Conservation (phyloP, 176 grass and related monocot genomes). For the Calamus simplicifolius region DNA sequence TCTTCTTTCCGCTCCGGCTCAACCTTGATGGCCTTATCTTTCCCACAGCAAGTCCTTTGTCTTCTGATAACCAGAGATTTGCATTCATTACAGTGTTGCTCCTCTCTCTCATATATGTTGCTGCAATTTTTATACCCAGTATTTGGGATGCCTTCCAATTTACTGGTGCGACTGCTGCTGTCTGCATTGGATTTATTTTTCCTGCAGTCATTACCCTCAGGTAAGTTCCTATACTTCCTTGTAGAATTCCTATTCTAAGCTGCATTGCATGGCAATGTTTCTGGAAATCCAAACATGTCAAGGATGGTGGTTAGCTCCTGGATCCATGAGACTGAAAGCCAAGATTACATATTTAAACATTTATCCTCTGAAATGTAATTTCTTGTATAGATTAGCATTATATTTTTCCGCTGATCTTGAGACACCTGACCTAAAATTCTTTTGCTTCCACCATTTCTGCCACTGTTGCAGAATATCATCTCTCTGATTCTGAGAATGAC, state of each 20-base stretch:
- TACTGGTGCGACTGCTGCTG: constrained; percentile 69
- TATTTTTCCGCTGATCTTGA: not conserved
- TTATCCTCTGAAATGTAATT: no score
- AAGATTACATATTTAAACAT: no score
- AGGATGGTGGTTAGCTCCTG: no score
- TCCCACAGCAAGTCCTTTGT: constrained; percentile 38
- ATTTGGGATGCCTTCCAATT: constrained; percentile 92
- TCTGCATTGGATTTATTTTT: constrained; percentile 81
- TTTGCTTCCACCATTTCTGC: not conserved
- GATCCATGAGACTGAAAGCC: no score
- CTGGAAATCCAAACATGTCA: no score
- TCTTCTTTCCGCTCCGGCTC: constrained; percentile 67
- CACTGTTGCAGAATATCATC: no score
- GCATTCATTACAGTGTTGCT: constrained; percentile 44
- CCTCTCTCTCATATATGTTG: constrained; percentile 47
- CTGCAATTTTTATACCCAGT: constrained; percentile 70
- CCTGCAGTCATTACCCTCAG: constrained; percentile 68
- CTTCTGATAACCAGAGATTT: constrained; percentile 59
- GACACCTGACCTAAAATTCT: not conserved
- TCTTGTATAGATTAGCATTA: no score
- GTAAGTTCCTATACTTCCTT: constrained; percentile 18
- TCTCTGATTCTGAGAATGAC: not conserved
- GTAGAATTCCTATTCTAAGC: not conserved
- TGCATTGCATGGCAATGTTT: no score
- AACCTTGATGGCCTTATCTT: constrained; percentile 82